Percentiles rank a stretch among this genome's conserved stretches.
Conservation (phyloP, 2,329 filamentous ascomycete species). For the Sporothrix humicola region DNA sequence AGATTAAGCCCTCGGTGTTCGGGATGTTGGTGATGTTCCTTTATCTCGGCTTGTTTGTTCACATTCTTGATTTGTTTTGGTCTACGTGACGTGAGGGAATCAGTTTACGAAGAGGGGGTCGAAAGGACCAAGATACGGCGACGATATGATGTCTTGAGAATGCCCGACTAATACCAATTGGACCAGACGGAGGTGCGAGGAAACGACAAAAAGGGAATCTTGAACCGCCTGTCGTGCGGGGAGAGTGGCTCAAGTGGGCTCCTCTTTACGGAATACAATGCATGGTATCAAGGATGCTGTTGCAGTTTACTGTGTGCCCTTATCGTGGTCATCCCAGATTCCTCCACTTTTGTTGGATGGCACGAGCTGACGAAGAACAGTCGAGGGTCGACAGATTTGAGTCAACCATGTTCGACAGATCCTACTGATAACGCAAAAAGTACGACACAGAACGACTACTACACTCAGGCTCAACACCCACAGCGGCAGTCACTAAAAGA, state of each 20-base stretch:
- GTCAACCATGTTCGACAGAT: not conserved
- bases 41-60: not conserved
- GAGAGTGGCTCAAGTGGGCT: not conserved
- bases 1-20: slow-evolving; percentile 3
- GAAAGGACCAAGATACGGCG: not conserved
- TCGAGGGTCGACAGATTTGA: not conserved
- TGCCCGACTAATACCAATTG: not conserved
- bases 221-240: not conserved
- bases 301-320: not conserved
- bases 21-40: not conserved
- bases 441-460: not conserved
- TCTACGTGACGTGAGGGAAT: not conserved
- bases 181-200: not conserved
- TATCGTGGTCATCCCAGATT: slow-evolving; percentile 14
- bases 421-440: not conserved
- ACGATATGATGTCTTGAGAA: not conserved
- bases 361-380: too few species aligned
- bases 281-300: not conserved
- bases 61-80: not conserved
- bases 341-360: slow-evolving; percentile 8
- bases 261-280: too few species aligned
- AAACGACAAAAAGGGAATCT: slow-evolving; percentile 2
- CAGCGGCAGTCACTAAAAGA: not conserved
- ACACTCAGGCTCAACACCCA: not conserved
- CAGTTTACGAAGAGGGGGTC: not conserved